Evolutionary conservation across 495 filamentous ascomycete genomes (phyloP).

Genomic region (Penicillium egyptiacum): DNA sequence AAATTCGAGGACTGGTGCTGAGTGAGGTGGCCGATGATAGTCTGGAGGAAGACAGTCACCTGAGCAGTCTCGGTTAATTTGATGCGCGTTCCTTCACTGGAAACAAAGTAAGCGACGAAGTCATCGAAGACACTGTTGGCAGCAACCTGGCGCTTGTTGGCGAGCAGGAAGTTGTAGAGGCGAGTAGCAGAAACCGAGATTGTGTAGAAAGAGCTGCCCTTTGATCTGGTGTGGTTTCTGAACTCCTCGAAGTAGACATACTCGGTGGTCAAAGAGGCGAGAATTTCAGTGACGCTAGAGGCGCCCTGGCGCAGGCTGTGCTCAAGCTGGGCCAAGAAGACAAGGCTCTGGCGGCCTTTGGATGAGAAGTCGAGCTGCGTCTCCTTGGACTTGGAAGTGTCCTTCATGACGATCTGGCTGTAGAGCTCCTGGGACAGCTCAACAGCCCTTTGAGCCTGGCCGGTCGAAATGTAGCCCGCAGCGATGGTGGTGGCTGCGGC

Average conservation of each 20-base stretch:
- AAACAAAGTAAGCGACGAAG: conserved; percentile 31
- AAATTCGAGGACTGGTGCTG: conserved; percentile 35
- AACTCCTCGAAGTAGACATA: conserved; percentile 43
- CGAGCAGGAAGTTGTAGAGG: conserved; percentile 34
- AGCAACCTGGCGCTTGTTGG: conserved; percentile 24
- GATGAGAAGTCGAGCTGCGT: conserved; percentile 28
- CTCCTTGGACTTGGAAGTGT: conserved; percentile 23
- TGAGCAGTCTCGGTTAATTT: conserved; percentile 27
- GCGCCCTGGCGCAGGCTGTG: conserved; percentile 31
- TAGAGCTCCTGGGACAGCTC: conserved; percentile 38
- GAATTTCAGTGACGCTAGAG: conserved; percentile 38
- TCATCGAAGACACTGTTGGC: conserved; percentile 27
- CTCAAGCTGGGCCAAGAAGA: conserved; percentile 42
- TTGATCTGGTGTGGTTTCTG: conserved; percentile 29
- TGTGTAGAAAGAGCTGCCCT: conserved; percentile 32
- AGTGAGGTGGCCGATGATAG: conserved; percentile 34
- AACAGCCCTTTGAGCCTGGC: conserved; percentile 31
- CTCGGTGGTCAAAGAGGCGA: conserved; percentile 36
- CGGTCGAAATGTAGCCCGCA: conserved; percentile 33
- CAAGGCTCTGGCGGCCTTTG: conserved; percentile 35
- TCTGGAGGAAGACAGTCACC: conserved; percentile 31
- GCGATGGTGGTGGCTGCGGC: conserved; percentile 36
- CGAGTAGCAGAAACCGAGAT: conserved; percentile 30
- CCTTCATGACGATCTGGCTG: conserved; percentile 36
- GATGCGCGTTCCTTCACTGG: conserved; percentile 34